phyloP scores from a whole-genome alignment of 225 moss, liverwort and hornwort genomes.

The Ulota crispa region DNA sequence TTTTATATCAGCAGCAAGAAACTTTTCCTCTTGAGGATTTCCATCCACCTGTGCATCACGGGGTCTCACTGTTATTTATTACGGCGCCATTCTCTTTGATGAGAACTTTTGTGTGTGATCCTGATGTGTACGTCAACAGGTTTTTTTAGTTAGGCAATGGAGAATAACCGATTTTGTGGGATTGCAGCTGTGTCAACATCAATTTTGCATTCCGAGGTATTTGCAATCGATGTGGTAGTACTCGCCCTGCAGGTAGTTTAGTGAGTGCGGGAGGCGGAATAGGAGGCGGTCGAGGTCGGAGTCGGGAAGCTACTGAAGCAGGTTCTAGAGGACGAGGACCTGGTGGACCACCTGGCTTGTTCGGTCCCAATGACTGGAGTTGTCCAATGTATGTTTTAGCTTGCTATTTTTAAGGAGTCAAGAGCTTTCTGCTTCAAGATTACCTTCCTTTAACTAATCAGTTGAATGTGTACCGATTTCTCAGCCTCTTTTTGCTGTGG shows the following conservation, averaged over 20 bases:
- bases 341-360: slow-evolving; percentile 78
- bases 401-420: background rate
- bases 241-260: slow-evolving; percentile 63
- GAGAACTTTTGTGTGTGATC: background rate
- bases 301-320: slow-evolving; percentile 48
- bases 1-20: slow-evolving; percentile 53
- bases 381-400: slow-evolving; percentile 66
- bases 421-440: background rate
- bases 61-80: background rate
- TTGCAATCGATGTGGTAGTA: slow-evolving; percentile 78
- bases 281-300: slow-evolving; percentile 67
- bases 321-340: slow-evolving; percentile 59
- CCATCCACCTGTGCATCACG: background rate
- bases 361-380: slow-evolving; percentile 86
- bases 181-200: slow-evolving; percentile 77
- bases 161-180: background rate
- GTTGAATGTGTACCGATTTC: background rate
- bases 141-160: background rate
- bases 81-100: background rate
- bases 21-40: background rate
- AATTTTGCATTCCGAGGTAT: slow-evolving; percentile 87
- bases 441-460: background rate
- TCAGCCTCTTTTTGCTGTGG: background rate
- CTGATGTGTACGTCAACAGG: background rate
- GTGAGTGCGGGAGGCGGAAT: slow-evolving; percentile 51